phyloP scores from a whole-genome alignment of 441 rosid genomes.

The Adansonia grandidieri region DNA sequence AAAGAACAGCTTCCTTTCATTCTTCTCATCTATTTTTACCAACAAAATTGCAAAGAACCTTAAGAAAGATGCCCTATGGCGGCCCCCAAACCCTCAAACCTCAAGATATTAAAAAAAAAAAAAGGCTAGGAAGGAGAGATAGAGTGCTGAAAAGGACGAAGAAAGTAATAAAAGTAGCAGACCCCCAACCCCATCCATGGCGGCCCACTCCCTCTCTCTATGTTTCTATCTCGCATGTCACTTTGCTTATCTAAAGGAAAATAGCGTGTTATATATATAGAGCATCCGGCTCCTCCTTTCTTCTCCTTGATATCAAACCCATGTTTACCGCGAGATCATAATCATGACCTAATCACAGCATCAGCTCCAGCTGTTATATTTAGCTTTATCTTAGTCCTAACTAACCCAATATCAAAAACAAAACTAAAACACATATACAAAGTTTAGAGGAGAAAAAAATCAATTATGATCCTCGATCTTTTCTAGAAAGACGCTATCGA shows the following conservation, averaged over 20 bases:
- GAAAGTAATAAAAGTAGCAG: constrained; percentile 48
- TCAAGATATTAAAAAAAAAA: too few species aligned
- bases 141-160: constrained; percentile 49
- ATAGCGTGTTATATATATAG: too few species aligned
- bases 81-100: too few species aligned
- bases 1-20: constrained; percentile 52
- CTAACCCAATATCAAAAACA: background rate
- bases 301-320: constrained; percentile 6
- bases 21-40: background rate
- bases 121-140: background rate
- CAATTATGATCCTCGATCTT: too few species aligned
- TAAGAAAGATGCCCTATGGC: background rate
- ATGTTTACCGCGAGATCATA: constrained; percentile 29
- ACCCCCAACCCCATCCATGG: constrained; percentile 15
- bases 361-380: constrained; percentile 24
- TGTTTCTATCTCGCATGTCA: background rate
- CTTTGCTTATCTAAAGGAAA: too few species aligned
- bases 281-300: background rate
- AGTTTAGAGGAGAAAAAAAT: too few species aligned
- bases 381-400: background rate
- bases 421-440: background rate
- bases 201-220: background rate
- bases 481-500: background rate
- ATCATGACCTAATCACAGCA: constrained; percentile 41
- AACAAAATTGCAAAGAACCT: background rate